phyloP scores from a whole-genome alignment of 257 asterid species.

The Rubia yunnanensis region DNA sequence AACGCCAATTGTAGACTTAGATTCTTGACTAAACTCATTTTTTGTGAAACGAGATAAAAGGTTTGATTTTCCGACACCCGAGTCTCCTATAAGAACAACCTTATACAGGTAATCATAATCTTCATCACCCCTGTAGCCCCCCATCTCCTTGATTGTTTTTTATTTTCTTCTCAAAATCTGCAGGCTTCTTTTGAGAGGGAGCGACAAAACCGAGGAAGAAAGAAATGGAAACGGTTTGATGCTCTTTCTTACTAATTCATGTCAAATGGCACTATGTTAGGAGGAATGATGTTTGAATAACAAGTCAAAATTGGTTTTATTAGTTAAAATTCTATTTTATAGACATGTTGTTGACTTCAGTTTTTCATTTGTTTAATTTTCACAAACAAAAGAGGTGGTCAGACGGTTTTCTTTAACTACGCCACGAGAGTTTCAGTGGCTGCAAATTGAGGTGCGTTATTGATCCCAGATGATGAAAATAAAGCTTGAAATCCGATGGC shows the following conservation, averaged over 20 bases:
- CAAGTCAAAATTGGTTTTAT: no score
- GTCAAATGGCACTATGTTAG: not conserved
- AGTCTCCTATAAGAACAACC: not conserved
- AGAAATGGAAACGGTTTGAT: not conserved
- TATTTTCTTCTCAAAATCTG: not conserved
- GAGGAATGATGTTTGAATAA: not conserved
- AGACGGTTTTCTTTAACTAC: no score
- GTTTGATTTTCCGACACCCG: not conserved
- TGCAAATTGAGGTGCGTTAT: no score
- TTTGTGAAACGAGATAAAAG: not conserved
- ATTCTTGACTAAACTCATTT: not conserved
- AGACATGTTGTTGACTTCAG: no score
- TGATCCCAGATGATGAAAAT: no score
- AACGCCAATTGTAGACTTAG: not conserved
- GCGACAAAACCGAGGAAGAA: not conserved
- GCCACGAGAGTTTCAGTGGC: no score
- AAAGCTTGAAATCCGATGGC: no score
- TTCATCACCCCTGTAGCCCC: not conserved
- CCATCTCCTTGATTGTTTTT: not conserved
- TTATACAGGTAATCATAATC: not conserved
- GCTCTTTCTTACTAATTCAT: not conserved
- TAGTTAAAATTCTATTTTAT: no score
- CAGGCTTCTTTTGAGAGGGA: not conserved
- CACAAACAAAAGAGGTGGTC: no score
- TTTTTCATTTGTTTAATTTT: no score